Percentiles rank a stretch among this genome's conserved stretches.
phyloP scores from a whole-genome alignment of 1,139 yeast genomes.

The Saccharomyces hybrid region DNA sequence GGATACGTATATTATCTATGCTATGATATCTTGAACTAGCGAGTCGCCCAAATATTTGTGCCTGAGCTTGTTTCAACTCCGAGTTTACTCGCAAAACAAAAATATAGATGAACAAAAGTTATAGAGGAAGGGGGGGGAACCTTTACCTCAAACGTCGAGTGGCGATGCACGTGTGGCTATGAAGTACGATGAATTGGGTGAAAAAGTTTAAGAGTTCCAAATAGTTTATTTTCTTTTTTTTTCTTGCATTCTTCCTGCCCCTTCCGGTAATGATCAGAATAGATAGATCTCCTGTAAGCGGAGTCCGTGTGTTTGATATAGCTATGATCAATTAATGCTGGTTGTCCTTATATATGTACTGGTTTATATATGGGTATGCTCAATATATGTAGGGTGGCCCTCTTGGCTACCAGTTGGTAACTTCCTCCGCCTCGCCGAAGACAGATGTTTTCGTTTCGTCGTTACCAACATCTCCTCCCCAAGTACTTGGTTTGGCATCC shows the following conservation, averaged over 20 bases:
- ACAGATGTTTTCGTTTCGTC: slow-evolving; percentile 62
- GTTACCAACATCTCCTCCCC: slow-evolving; percentile 43
- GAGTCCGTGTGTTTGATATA: background rate
- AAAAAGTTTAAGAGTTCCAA: background rate
- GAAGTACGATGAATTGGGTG: background rate
- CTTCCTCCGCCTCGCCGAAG: slow-evolving; percentile 94
- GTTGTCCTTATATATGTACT: background rate
- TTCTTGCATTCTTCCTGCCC: background rate
- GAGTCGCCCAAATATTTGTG: background rate
- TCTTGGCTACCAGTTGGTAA: slow-evolving; percentile 66
- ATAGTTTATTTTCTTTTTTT: background rate
- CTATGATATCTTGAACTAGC: background rate
- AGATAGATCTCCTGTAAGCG: background rate
- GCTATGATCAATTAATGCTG: background rate
- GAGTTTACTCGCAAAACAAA: background rate
- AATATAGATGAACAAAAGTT: background rate
- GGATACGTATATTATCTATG: background rate
- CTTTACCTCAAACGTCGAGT: background rate
- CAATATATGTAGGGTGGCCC: background rate
- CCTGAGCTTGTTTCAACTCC: background rate
- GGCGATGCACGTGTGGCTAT: background rate
- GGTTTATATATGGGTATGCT: no score
- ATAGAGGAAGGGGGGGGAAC: no score
- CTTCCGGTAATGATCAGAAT: background rate
- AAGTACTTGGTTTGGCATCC: slow-evolving; percentile 32